Percentiles rank a stretch among this genome's conserved stretches.
Evolutionary conservation across 495 filamentous ascomycete species (phyloP).

Genomic region (Aspergillus wentii): DNA sequence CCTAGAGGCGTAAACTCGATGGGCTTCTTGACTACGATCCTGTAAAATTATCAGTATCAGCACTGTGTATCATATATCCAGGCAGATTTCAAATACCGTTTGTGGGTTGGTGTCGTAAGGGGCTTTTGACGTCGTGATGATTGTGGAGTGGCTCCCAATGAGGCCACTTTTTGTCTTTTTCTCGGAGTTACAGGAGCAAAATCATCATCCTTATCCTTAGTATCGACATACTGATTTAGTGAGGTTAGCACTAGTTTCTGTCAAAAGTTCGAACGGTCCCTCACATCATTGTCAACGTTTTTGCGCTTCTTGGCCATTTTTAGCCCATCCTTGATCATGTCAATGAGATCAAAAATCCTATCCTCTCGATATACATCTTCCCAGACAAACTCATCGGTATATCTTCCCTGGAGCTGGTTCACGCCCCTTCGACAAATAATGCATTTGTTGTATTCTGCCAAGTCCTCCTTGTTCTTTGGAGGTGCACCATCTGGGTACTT

Average conservation of each 20-base stretch:
- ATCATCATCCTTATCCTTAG: conserved; percentile 43
- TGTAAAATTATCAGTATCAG: conserved; percentile 16
- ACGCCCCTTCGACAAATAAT: conserved; percentile 89
- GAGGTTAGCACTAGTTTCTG: conserved; percentile 6
- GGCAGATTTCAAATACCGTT: conserved; percentile 39
- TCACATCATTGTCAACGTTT: conserved; percentile 46
- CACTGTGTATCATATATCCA: neutral
- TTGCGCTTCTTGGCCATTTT: conserved; percentile 50
- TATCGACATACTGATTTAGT: conserved; percentile 29
- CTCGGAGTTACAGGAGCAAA: conserved; percentile 51
- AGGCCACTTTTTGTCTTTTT: conserved; percentile 49
- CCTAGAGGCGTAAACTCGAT: conserved; percentile 94
- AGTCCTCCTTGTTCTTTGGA: conserved; percentile 53
- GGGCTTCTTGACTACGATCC: conserved; percentile 80
- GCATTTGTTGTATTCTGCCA: conserved; percentile 74
- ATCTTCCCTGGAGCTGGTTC: conserved; percentile 79
- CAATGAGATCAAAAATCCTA: conserved; percentile 58
- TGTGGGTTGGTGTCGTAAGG: conserved; percentile 67
- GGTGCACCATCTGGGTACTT: conserved; percentile 74
- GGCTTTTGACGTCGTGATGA: conserved; percentile 49
- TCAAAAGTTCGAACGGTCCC: conserved; percentile 3
- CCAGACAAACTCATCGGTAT: conserved; percentile 92
- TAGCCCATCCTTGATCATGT: conserved; percentile 59
- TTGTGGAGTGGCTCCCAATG: conserved; percentile 54
- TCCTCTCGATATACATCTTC: conserved; percentile 70